Base-by-base conservation (phyloP, 2,329 filamentous ascomycete species). In the Salinomyces thailandicus region DNA sequence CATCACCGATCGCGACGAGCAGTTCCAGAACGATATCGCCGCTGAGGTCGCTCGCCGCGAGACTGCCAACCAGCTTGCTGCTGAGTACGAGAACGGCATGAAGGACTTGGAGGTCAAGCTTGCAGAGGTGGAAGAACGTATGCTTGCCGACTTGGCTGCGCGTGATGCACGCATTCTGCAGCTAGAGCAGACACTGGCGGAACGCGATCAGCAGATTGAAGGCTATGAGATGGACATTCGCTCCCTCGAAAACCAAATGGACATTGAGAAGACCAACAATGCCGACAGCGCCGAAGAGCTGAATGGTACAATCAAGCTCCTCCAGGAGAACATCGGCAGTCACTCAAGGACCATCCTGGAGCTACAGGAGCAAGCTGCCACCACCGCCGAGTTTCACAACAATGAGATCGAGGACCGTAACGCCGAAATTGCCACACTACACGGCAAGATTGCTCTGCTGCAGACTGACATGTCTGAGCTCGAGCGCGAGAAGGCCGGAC, bases 21-120 rank as follows among this genome's bases (percentile, higher is more conserved):
- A 61, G 19, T 59, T 58, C 38, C 54, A 61, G 35, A 42, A 51
- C 4, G 58, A 61, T 27, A 58, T 68, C 14, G 52, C 54, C 9
- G 45, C 45, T 1, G 65, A 69, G 45, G 52, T 56, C 11, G 48
- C 54, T 13, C 53, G 54, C 14, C 60, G 62, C n/a, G 53, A 61
- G 35, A 43, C 41, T 9, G 59, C 58, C 2, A 62, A 68, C 39
- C 49, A 54, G 4, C 46, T 58, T 5, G 49, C 58, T 16, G 47
- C 50, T n/a, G 45, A 57, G 18, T 51, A 60, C 31, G 53, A 58
- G 18, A 48, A 47, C 24, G 52, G 55, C 4, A 59, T 65, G 29
- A 40, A 49, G 6, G 46, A 59, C 12, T 47, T 67, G 3, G 47
- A 63, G 36, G 36, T 46, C 3, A 52, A 61, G 31, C 53, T 67